Evolutionary conservation across 108 stramenopile species (phyloP).

Genomic region (Cyclostephanos tholiformis): DNA sequence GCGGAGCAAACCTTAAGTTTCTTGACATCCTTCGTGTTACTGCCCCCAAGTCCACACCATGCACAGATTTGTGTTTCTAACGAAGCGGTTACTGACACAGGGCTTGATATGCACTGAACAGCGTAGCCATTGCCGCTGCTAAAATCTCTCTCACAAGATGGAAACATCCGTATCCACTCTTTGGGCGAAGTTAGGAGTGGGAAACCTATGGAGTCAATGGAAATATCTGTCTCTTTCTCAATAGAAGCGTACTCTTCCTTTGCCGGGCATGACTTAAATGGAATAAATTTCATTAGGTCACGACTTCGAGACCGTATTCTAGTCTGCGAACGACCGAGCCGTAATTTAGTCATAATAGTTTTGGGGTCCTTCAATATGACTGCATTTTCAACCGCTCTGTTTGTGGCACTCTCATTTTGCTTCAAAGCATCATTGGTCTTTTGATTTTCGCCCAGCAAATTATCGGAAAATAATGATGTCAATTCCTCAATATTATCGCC

Average conservation of each 20-base stretch:
- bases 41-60: not conserved
- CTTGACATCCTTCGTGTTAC: not conserved
- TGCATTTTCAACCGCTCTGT: not conserved
- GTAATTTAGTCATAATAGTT: not conserved
- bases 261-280: not conserved
- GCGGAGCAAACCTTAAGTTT: conserved; percentile 4
- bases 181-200: not conserved
- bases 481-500: not conserved
- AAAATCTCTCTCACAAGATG: not conserved
- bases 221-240: not conserved
- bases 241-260: not conserved
- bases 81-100: not conserved
- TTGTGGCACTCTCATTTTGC: not conserved
- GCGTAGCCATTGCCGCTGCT: not conserved
- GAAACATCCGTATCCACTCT: not conserved
- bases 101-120: not conserved
- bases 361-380: not conserved
- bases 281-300: not conserved
- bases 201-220: not conserved
- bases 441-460: not conserved
- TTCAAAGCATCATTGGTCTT: not conserved
- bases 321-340: no score
- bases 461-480: not conserved
- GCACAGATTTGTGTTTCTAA: not conserved
- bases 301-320: not conserved